Evolutionary conservation across 1,139 yeast species (phyloP), one percentile per base, ranked within the genome.

Genomic region (Yamadazyma kanchanaburiensis): DNA sequence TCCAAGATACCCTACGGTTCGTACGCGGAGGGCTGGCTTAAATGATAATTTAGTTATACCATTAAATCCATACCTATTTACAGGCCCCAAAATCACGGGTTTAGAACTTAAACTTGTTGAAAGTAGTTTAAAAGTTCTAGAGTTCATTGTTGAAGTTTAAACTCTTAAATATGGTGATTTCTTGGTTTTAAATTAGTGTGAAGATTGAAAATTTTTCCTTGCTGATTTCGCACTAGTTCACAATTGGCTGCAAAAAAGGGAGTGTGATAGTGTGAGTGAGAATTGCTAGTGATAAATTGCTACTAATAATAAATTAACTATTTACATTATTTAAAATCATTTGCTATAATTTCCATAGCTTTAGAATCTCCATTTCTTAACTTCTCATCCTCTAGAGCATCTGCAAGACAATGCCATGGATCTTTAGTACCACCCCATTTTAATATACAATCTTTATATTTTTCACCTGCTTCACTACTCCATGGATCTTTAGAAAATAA

Each of bases 371-470:
- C 96, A 16, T 64, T 60, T 2, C 66, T 64, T 31, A 88, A 59
- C 26, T 65, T 71, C 3, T 78, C 77, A 23, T 71, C 68, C 28
- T 78, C 84, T 30, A 89, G 62, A 2, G 85, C 94, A 40, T 82
- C 85, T 0, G 95, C 85, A 18, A 89, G 66, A 49, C 95, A 82
- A 16, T 65, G 58, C 96, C 96, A 88, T 0, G 97, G 94, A 47
- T 87, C 91, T 39, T 77, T 71, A 5, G 94, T 76, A 0, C 98
- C 98, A 16, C 99, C 98, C 96, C 96, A 89, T 49, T 75, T 74
- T 38, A 94, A 63, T 1, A 94, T 80, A 39, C 79, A 72, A 17
- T 76, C 62, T 39, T 74, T 77, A 54, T 88, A 86, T 43, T 74
- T 75, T 33, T 76, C 80, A 11, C 99, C 99, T 4, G 85, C 83